Evolutionary conservation across 2,329 filamentous ascomycete species (phyloP).

Genomic region (Phoma herbarum): DNA sequence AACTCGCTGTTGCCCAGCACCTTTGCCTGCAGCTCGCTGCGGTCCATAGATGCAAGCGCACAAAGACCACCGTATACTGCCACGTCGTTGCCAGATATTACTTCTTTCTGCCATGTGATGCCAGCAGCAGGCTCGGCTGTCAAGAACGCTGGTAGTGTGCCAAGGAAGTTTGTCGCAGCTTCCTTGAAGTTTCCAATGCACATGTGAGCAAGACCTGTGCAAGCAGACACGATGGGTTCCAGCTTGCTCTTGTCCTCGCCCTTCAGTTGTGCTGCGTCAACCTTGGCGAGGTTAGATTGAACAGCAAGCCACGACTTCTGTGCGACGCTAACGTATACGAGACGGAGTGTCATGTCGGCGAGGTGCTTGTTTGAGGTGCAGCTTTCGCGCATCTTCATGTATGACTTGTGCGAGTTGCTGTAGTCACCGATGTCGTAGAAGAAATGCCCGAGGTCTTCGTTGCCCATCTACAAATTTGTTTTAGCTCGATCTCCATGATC

Average conservation of each 20-base stretch:
- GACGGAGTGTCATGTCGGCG: constrained; percentile 79
- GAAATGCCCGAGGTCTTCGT: constrained; percentile 89
- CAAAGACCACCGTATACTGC: constrained; percentile 92
- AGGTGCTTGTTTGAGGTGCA: constrained; percentile 86
- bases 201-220: constrained; percentile 69
- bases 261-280: constrained; percentile 62
- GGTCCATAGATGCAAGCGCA: constrained; percentile 87
- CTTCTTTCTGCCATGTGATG: constrained; percentile 70
- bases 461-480: constrained; percentile 77
- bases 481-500: constrained; percentile 2
- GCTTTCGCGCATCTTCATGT: constrained; percentile 87
- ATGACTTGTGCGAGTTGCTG: constrained; percentile 76
- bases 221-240: constrained; percentile 71
- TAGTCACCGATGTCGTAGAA: constrained; percentile 82
- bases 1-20: constrained; percentile 89
- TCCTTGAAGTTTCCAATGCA: constrained; percentile 65
- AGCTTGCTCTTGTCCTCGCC: constrained; percentile 66
- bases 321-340: constrained; percentile 78
- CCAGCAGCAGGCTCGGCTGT: constrained; percentile 54
- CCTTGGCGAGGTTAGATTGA: constrained; percentile 66
- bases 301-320: constrained; percentile 80
- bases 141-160: constrained; percentile 63
- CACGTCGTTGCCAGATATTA: constrained; percentile 85
- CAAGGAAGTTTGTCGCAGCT: constrained; percentile 76
- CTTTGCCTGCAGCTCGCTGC: constrained; percentile 73